Evolutionary conservation across 1,284 basidiomycete species (phyloP).

Genomic region (Phellinidium pouzarii): DNA sequence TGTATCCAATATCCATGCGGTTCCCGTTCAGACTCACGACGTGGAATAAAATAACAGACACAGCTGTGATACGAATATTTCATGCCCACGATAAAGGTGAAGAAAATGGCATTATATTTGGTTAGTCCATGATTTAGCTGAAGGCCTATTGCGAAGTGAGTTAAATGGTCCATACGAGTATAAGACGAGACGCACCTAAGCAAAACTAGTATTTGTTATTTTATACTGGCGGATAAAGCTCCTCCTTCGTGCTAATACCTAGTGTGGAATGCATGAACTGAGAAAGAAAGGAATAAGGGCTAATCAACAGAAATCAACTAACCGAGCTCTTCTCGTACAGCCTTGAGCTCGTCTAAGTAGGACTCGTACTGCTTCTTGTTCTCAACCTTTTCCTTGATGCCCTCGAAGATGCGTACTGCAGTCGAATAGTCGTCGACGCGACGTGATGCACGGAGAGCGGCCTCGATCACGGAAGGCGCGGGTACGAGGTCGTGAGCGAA

Average conservation of each 20-base stretch:
- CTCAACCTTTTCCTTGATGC: slow-evolving; percentile 90
- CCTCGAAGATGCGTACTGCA: slow-evolving; percentile 92
- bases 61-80: not conserved
- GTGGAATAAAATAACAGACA: too few species aligned
- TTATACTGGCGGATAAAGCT: slow-evolving; percentile 33
- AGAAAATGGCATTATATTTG: not conserved
- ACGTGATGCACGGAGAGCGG: slow-evolving; percentile 83
- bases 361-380: slow-evolving; percentile 90
- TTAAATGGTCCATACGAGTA: not conserved
- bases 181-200: slow-evolving; percentile 4
- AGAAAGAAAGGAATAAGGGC: not conserved
- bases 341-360: slow-evolving; percentile 84
- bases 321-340: slow-evolving; percentile 87
- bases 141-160: not conserved
- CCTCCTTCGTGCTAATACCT: slow-evolving; percentile 42
- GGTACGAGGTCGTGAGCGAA: slow-evolving; percentile 99
- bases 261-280: slow-evolving; percentile 7
- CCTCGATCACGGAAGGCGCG: slow-evolving; percentile 82
- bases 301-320: slow-evolving; percentile 30
- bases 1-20: too few species aligned
- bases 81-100: not conserved
- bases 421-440: slow-evolving; percentile 97
- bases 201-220: slow-evolving; percentile 3
- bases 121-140: not conserved
- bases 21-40: too few species aligned